phyloP scores from a whole-genome alignment of 148 eudicot species.

The Heliosperma pusillum region DNA sequence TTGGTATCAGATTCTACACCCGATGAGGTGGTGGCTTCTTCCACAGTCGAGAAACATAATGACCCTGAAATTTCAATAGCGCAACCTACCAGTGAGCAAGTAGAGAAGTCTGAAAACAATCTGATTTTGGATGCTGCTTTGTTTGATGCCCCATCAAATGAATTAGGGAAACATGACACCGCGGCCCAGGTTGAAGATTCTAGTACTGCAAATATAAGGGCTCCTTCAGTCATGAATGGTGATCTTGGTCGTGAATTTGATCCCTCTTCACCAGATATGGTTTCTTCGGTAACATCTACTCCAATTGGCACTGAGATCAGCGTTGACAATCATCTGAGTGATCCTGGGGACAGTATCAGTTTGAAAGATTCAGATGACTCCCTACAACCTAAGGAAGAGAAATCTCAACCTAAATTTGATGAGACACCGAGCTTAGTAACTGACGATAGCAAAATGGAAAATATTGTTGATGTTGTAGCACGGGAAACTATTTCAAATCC shows the following conservation, averaged over 20 bases:
- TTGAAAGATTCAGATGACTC: conserved; percentile 36
- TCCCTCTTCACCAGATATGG: conserved; percentile 27
- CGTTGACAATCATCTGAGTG: conserved; percentile 33
- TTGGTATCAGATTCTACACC: conserved; percentile 36
- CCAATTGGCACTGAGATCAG: conserved; percentile 37
- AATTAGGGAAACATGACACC: conserved; percentile 32
- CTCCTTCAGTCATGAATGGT: conserved; percentile 34
- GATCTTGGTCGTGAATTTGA: conserved; percentile 33
- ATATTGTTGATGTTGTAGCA: conserved; percentile 34
- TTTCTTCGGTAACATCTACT: conserved; percentile 27
- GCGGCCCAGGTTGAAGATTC: conserved; percentile 32
- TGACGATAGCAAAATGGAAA: conserved; percentile 31
- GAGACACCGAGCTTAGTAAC: conserved; percentile 27
- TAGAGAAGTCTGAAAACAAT: conserved; percentile 33
- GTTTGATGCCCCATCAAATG: conserved; percentile 35
- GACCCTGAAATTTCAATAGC: conserved; percentile 28
- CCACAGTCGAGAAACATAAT: conserved; percentile 30
- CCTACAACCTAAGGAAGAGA: conserved; percentile 35
- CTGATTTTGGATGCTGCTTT: conserved; percentile 31
- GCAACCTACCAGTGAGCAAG: conserved; percentile 41
- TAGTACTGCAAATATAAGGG: conserved; percentile 28
- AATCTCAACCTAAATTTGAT: conserved; percentile 32
- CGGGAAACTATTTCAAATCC: conserved; percentile 39
- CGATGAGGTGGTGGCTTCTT: conserved; percentile 33
- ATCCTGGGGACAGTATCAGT: conserved; percentile 38